Percentiles rank a stretch among this genome's conserved stretches.
Evolutionary conservation across 179 eudicot species (phyloP).

Genomic region (Actinidia arguta): DNA sequence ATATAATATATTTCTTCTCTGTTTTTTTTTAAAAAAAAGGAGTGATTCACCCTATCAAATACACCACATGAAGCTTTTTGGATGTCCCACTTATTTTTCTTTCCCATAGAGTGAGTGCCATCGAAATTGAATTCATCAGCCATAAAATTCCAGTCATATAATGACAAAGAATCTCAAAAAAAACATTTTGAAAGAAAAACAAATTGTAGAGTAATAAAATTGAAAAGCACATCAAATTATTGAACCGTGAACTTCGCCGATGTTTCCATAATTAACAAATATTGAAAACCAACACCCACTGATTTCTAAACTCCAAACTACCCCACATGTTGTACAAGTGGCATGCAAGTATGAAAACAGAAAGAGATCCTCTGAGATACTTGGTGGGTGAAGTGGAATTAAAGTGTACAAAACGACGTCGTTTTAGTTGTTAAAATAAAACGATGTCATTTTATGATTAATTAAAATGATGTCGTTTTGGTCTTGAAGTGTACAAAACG

Average conservation of each 20-base stretch:
- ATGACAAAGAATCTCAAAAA: background rate
- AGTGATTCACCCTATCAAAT: background rate
- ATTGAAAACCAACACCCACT: background rate
- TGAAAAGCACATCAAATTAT: constrained; percentile 3
- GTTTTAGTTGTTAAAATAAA: too few species aligned
- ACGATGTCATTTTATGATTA: too few species aligned
- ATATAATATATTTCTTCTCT: too few species aligned
- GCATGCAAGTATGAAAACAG: too few species aligned
- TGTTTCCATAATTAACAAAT: background rate
- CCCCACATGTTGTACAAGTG: constrained; percentile 10
- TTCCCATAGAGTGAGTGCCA: too few species aligned
- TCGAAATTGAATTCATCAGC: background rate
- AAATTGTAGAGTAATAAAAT: background rate
- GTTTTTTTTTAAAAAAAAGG: too few species aligned
- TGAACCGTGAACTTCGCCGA: constrained; percentile 14
- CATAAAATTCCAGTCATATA: background rate
- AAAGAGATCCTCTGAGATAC: too few species aligned
- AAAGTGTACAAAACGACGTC: too few species aligned
- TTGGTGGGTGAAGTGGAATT: too few species aligned
- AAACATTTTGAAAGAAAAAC: too few species aligned
- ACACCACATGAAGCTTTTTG: background rate
- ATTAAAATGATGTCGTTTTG: too few species aligned
- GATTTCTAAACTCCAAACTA: background rate
- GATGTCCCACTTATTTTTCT: background rate
- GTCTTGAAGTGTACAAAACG: too few species aligned